Evolutionary conservation across 176 grass and related monocot genomes (phyloP).

Genomic region (Musa troglodytarum): DNA sequence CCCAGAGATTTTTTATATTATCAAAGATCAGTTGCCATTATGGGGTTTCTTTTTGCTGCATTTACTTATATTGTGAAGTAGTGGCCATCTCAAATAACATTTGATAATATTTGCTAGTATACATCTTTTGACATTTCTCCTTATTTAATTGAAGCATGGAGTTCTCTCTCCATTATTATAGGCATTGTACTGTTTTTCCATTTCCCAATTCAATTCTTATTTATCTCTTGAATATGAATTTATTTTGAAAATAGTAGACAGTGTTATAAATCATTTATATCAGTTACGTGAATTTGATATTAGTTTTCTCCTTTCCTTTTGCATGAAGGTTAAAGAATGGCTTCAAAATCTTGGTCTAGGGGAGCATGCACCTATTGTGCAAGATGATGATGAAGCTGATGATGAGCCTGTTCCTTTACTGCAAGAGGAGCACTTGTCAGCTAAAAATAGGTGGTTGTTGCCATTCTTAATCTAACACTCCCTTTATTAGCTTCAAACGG

Average conservation of each 20-base stretch:
- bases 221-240: neutral
- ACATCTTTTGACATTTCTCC: neutral
- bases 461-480: neutral
- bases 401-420: slow-evolving; percentile 70
- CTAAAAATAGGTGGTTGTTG: slow-evolving; percentile 65
- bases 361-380: slow-evolving; percentile 70
- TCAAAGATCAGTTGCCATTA: too few species aligned
- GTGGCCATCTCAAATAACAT: neutral
- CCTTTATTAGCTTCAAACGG: slow-evolving; percentile 1
- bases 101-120: neutral
- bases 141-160: neutral
- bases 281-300: slow-evolving; percentile 9
- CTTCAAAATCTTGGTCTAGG: slow-evolving; percentile 94
- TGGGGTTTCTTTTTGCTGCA: too few species aligned
- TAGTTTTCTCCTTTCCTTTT: slow-evolving; percentile 9
- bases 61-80: too few species aligned
- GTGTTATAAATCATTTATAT: neutral
- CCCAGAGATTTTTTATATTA: too few species aligned
- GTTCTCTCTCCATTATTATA: neutral
- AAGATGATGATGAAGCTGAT: slow-evolving; percentile 92
- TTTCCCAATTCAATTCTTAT: neutral
- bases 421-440: slow-evolving; percentile 53
- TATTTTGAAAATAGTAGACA: neutral
- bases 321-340: slow-evolving; percentile 92
- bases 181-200: neutral